Conservation (phyloP, 805 yeast genomes). For the Suhomyces kilbournensis region DNA sequence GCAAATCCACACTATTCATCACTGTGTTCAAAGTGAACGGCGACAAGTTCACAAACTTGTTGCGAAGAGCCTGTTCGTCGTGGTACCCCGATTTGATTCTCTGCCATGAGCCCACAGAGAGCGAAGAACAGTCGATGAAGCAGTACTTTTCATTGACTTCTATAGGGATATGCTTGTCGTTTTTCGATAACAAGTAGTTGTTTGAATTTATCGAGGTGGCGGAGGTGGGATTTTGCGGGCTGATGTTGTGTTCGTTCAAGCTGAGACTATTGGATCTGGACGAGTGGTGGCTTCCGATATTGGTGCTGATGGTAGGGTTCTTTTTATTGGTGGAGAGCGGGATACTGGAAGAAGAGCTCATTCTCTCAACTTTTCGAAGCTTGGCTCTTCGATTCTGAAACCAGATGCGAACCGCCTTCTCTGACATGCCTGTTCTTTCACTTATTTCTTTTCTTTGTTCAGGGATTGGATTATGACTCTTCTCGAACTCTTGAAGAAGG, state of each 20-base stretch:
- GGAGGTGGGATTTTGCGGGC: background rate
- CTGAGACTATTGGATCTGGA: constrained; percentile 23
- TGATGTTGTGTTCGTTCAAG: background rate
- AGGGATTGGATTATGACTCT: constrained; percentile 73
- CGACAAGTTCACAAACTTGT: constrained; percentile 56
- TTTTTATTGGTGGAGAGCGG: constrained; percentile 1
- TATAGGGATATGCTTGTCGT: constrained; percentile 37
- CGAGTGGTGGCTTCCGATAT: constrained; percentile 15
- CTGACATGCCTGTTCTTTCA: constrained; percentile 74
- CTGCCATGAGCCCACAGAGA: constrained; percentile 81
- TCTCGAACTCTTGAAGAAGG: constrained; percentile 64
- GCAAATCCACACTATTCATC: constrained; percentile 67
- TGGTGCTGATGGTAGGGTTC: background rate
- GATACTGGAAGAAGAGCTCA: constrained; percentile 21
- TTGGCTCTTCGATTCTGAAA: constrained; percentile 87
- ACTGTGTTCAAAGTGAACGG: constrained; percentile 62
- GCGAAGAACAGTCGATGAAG: constrained; percentile 63
- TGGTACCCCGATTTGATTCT: constrained; percentile 64
- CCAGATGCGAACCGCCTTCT: constrained; percentile 89
- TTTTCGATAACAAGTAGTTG: background rate
- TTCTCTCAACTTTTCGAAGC: constrained; percentile 61
- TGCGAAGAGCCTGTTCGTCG: constrained; percentile 38
- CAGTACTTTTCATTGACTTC: constrained; percentile 63
- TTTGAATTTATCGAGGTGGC: background rate
- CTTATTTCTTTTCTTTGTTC: constrained; percentile 69